Evolutionary conservation across 495 filamentous ascomycete genomes (phyloP), one percentile per base, ranked within the genome.

Genomic region (Haplographium delicatum): DNA sequence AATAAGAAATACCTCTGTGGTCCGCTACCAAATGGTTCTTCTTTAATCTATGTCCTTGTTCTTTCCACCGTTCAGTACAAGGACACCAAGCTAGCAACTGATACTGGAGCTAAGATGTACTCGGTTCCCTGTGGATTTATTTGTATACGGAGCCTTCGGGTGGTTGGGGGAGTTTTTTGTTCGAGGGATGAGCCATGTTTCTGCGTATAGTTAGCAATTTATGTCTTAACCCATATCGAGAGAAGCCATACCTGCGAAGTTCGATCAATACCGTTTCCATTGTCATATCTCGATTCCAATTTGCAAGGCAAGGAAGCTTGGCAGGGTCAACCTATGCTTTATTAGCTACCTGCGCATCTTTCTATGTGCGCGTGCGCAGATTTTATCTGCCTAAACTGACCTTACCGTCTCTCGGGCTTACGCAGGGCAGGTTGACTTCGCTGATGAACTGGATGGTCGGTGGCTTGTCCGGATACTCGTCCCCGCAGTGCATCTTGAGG

Each of bases 161-260:
- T 44, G 94, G 93, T 65, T 98, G 93, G 11, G 89, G 84, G 10
- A 97, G 79, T 70, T 97, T 97, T 78, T 96, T 96, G 69, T 96
- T 80, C 59, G 84, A 80, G 22, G 88, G 84, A 39, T 89, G 75
- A n/a, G 91, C 91, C 93, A 98, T 98, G 59, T 86, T 94, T 66
- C 91, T 95, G 33, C 2, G 10, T 22, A 16, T 5, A n/a, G 24
- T 35, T 39, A 18, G 16, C 16, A n/a, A 31, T 27, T 10, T 39
- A n/a, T n/a, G n/a, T n/a, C n/a, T n/a, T n/a, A n/a, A 31, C 28
- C 13, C 28, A 31, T 31, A 31, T 31, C n/a, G n/a, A n/a, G n/a
- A n/a, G n/a, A n/a, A n/a, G n/a, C n/a, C 70, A 47, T 62, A 83
- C 87, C 84, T 83, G 69, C 93, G 72, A 18, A 98, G 78, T 65